Percentiles rank a stretch among this genome's conserved stretches.
phyloP scores from a whole-genome alignment of 805 yeast species.

The Candida ulmi region DNA sequence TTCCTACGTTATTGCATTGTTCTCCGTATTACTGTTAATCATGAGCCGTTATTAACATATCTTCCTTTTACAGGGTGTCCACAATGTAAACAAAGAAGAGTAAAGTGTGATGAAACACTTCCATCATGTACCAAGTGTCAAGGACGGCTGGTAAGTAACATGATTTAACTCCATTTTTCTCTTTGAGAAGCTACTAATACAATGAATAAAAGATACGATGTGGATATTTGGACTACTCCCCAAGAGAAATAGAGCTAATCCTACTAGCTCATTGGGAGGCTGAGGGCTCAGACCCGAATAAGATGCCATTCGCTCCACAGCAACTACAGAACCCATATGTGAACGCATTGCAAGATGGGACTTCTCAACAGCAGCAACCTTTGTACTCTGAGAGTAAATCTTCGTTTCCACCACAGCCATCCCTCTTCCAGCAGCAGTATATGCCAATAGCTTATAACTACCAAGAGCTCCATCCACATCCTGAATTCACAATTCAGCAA shows the following conservation, averaged over 20 bases:
- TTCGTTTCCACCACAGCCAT: too few species aligned
- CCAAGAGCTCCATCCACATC: background rate
- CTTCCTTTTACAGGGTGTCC: conserved; percentile 65
- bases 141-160: conserved; percentile 4
- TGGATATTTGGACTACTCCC: background rate
- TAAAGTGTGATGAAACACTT: conserved; percentile 54
- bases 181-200: too few species aligned
- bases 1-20: background rate
- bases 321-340: too few species aligned
- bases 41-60: too few species aligned
- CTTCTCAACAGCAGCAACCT: too few species aligned
- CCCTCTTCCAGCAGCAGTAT: background rate
- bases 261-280: background rate
- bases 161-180: too few species aligned
- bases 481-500: background rate
- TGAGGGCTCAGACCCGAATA: background rate
- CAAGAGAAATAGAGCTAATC: background rate
- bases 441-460: background rate
- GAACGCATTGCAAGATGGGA: too few species aligned
- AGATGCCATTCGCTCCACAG: background rate
- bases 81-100: conserved; percentile 49
- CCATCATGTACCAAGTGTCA: conserved; percentile 48
- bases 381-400: too few species aligned
- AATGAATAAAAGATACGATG: background rate
- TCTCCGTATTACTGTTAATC: too few species aligned